Conservation (phyloP, 1,284 basidiomycete species). For the Rhodotorula sp. region DNA sequence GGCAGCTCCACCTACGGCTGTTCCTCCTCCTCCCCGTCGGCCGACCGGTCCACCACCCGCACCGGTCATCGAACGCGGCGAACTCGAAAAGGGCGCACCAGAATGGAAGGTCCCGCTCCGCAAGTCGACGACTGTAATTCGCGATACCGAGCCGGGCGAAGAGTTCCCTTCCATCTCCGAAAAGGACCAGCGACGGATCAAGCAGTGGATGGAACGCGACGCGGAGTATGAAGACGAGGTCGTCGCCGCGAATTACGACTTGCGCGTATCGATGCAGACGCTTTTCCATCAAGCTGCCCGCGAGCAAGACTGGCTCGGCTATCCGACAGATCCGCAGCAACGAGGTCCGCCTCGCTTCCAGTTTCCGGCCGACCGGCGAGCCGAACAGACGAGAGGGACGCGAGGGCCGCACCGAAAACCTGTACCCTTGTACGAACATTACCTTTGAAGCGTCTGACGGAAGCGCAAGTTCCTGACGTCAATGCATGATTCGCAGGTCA, state of each 20-base stretch:
- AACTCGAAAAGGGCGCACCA: slow-evolving; percentile 24
- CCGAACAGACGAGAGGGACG: slow-evolving; percentile 32
- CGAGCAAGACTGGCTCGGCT: slow-evolving; percentile 43
- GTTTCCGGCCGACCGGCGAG: slow-evolving; percentile 27
- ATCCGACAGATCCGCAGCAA: slow-evolving; percentile 6
- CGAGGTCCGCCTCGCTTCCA: slow-evolving; percentile 4
- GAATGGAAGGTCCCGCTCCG: slow-evolving; percentile 28
- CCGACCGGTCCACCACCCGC: neutral
- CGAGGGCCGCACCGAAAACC: slow-evolving; percentile 47
- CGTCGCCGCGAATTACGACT: slow-evolving; percentile 46
- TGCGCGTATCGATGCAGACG: slow-evolving; percentile 38
- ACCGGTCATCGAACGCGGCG: neutral
- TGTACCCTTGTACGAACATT: slow-evolving; percentile 46
- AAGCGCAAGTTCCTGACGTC: slow-evolving; percentile 1
- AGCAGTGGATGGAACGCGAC: slow-evolving; percentile 59
- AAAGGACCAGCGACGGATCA: slow-evolving; percentile 47
- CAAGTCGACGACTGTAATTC: slow-evolving; percentile 12
- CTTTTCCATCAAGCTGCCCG: slow-evolving; percentile 25
- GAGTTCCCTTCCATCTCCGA: slow-evolving; percentile 24
- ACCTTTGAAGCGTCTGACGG: neutral
- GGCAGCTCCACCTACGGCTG: neutral
- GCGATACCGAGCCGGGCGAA: slow-evolving; percentile 29
- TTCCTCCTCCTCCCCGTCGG: neutral
- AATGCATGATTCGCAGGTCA: slow-evolving; percentile 55
- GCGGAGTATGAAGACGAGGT: slow-evolving; percentile 52